These are phyloP conservation scores for Sclerotinia spermophila DNA, from an alignment of 2,329 filamentous ascomycete genomes.

Conservation along the genomic window DNA sequence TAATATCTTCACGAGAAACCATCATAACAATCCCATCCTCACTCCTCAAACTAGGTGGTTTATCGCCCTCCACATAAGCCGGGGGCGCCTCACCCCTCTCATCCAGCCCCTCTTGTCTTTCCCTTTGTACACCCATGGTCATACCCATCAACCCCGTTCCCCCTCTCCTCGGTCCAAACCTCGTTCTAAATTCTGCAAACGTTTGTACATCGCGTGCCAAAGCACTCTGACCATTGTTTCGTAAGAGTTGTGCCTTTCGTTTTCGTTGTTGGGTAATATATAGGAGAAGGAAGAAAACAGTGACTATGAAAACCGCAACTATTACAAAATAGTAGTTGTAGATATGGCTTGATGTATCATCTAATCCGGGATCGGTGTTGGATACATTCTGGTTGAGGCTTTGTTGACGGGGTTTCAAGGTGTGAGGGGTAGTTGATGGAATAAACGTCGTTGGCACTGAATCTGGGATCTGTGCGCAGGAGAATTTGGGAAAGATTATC, in stretches of 20 bases:
- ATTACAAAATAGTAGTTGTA: conserved; percentile 55
- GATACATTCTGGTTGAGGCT: conserved; percentile 1
- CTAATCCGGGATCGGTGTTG: not conserved
- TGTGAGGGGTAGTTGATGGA: conserved; percentile 16
- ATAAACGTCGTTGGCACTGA: conserved; percentile 17
- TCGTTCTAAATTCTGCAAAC: conserved; percentile 19
- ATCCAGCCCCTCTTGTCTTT: conserved; percentile 54
- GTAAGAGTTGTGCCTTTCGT: conserved; percentile 24
- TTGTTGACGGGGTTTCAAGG: conserved; percentile 8
- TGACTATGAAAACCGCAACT: conserved; percentile 44
- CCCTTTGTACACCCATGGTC: conserved; percentile 4
- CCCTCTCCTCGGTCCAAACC: conserved; percentile 24
- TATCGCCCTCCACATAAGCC: conserved; percentile 46
- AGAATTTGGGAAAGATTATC: conserved; percentile 27
- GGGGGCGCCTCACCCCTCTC: conserved; percentile 63
- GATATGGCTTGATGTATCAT: conserved; percentile 42
- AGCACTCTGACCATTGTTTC: conserved; percentile 33
- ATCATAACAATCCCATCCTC: conserved; percentile 6
- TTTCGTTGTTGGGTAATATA: conserved; percentile 42
- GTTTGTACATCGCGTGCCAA: conserved; percentile 33
- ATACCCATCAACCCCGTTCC: conserved; percentile 14
- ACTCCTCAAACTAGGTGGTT: conserved; percentile 32
- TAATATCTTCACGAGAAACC: not conserved
- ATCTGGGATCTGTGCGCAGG: conserved; percentile 28
- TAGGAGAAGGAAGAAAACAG: conserved; percentile 43